Conservation (phyloP, 768 basidiomycete species). For the Pisolithus tinctorius region DNA sequence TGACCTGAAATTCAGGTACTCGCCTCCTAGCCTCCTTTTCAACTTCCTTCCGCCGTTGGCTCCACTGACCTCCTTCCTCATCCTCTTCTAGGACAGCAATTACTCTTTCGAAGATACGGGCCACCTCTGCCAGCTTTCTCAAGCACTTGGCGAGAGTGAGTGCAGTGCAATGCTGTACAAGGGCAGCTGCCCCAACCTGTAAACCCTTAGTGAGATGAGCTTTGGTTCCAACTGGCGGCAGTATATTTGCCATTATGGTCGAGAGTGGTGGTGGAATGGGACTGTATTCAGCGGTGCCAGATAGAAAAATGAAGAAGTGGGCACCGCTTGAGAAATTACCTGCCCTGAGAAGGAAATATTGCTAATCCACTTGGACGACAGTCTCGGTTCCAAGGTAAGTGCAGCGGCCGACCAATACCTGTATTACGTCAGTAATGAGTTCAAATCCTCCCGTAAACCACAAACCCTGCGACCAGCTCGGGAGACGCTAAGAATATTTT, state of each 20-base stretch:
- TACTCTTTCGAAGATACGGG: slow-evolving; percentile 41
- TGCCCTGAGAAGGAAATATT: slow-evolving; percentile 80
- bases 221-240: slow-evolving; percentile 71
- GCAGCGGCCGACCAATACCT: slow-evolving; percentile 70
- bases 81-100: slow-evolving; percentile 53
- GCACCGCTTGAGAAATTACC: slow-evolving; percentile 73
- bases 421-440: slow-evolving; percentile 8
- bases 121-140: slow-evolving; percentile 57
- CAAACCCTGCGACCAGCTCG: slow-evolving; percentile 75
- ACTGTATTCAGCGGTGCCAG: slow-evolving; percentile 40
- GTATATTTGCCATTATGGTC: slow-evolving; percentile 66
- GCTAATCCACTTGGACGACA: slow-evolving; percentile 87
- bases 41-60: slow-evolving; percentile 55
- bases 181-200: slow-evolving; percentile 49
- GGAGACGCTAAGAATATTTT: slow-evolving; percentile 80
- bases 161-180: slow-evolving; percentile 85
- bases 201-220: slow-evolving; percentile 76
- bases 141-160: slow-evolving; percentile 72
- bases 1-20: slow-evolving; percentile 81
- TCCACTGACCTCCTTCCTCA: slow-evolving; percentile 66
- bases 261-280: slow-evolving; percentile 71
- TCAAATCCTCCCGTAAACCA: slow-evolving; percentile 3
- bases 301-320: slow-evolving; percentile 55
- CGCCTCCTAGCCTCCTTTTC: slow-evolving; percentile 68
- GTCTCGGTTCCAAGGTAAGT: slow-evolving; percentile 76